Base-by-base conservation (phyloP, 768 basidiomycete species). In the Tulasnella sp. region DNA sequence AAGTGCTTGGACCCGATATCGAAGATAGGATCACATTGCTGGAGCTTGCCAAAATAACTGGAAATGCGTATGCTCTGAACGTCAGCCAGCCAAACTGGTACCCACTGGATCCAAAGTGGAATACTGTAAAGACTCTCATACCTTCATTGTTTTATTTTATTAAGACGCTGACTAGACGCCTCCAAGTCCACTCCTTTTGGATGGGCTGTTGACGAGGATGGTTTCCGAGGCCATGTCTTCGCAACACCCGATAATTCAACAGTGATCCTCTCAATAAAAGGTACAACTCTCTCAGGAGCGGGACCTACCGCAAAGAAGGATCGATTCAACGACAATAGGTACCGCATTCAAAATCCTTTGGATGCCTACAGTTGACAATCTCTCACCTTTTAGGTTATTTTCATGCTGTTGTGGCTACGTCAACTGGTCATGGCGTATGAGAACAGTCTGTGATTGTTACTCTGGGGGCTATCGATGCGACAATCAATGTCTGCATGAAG, bases 381-480 rank as follows among this genome's bases (percentile, higher is more conserved):
- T 49, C n/a, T 27, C 9, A n/a, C 5, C 21, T 23, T 49, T 1
- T 26, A 52, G 59, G 30, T 29, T 52, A 44, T 73, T 74, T 67
- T 75, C 92, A 0, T 98, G 95, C 72, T 97, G 95, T 69, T 98
- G 95, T 66, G 94, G 92, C 15, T 78, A 83, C 30, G 86, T 94
- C 34, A 87, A 89, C 70, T 77, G 92, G 61, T 83, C 87, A 2
- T 97, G 94, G 93, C 68, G 80, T 26, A 85, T 90, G 68, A 77
- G 78, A 34, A 83, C 86, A 2, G 94, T 96, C 3, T 97, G 95
- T 73, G 79, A 88, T 65, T 98, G 95, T 72, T 93, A 83, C 69
- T 74, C 80, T 2, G 75, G 79, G 9, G 75, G 77, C 32, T 84
- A 78, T 76, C 78, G 77, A 38, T 98, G 95, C 70, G 85, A 89